phyloP scores from a whole-genome alignment of 371 early-diverging fungal genomes.

The Batrachochytrium dendrobatidis region DNA sequence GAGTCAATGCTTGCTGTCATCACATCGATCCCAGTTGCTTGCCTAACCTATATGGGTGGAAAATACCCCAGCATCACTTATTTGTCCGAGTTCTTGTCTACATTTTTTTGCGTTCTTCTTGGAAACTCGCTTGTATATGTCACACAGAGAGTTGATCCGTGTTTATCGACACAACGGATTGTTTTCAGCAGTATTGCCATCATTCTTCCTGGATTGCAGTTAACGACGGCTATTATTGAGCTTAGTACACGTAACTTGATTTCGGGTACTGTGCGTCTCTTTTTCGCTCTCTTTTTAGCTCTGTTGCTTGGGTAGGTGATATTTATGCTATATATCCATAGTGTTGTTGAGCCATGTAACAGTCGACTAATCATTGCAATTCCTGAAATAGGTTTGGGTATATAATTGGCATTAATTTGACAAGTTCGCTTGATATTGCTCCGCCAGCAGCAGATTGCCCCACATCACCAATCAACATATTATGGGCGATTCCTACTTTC shows the following conservation, averaged over 20 bases:
- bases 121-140: slow-evolving; percentile 29
- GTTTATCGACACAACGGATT: slow-evolving; percentile 52
- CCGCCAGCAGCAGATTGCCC: slow-evolving; percentile 7
- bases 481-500: slow-evolving; percentile 23
- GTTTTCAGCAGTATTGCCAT: slow-evolving; percentile 56
- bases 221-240: slow-evolving; percentile 72
- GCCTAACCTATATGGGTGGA: slow-evolving; percentile 17
- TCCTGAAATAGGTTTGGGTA: slow-evolving; percentile 6
- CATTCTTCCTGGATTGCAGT: slow-evolving; percentile 47
- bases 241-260: slow-evolving; percentile 72
- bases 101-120: slow-evolving; percentile 15
- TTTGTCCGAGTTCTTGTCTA: slow-evolving; percentile 28
- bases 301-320: slow-evolving; percentile 33
- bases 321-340: slow-evolving; percentile 4
- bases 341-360: not conserved
- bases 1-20: slow-evolving; percentile 24
- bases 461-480: slow-evolving; percentile 5
- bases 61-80: slow-evolving; percentile 17
- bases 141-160: not conserved
- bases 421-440: not conserved
- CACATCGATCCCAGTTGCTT: slow-evolving; percentile 22
- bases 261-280: slow-evolving; percentile 71
- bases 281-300: slow-evolving; percentile 68
- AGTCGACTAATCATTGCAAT: slow-evolving; percentile 1
- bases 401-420: not conserved